Evolutionary conservation across 139 green algal species (phyloP).

Genomic region (Chlamydomonas eustigma): DNA sequence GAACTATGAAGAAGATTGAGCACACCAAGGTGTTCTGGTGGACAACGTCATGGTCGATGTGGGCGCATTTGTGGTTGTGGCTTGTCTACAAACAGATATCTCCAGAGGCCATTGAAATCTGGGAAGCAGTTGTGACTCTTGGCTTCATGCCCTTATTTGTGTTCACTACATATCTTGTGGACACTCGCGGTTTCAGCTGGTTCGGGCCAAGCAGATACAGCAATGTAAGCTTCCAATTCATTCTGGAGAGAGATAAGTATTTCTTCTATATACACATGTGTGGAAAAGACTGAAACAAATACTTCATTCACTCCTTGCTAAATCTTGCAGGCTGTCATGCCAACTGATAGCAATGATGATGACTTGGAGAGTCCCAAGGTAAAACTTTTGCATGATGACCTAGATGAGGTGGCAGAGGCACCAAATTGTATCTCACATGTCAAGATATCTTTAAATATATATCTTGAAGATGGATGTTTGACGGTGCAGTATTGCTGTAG

Average conservation of each 20-base stretch:
- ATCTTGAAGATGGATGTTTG: too few relatives aligned
- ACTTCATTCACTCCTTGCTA: not conserved
- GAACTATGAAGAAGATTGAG: constrained; percentile 27
- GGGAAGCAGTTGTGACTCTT: constrained; percentile 33
- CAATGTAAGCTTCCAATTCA: too few relatives aligned
- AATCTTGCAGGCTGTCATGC: not conserved
- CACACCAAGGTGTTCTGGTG: constrained; percentile 32
- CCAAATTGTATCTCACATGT: too few relatives aligned
- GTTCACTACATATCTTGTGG: constrained; percentile 28
- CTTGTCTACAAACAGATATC: constrained; percentile 31
- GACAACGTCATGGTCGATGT: constrained; percentile 38
- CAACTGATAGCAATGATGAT: not conserved
- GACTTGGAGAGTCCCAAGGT: not conserved
- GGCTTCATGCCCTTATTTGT: constrained; percentile 30
- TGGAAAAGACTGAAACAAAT: not conserved
- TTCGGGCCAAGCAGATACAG: not conserved
- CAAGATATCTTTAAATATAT: too few relatives aligned
- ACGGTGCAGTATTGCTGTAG: too few relatives aligned
- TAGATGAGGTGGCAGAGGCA: too few relatives aligned
- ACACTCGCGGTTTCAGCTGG: constrained; percentile 32
- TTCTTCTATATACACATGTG: constrained; percentile 2
- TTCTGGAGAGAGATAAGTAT: too few relatives aligned
- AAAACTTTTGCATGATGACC: not conserved
- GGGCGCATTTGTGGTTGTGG: constrained; percentile 45
- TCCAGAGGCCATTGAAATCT: constrained; percentile 23